Conservation (phyloP, 2,329 filamentous ascomycete genomes). For the Teratosphaeria destructans region DNA sequence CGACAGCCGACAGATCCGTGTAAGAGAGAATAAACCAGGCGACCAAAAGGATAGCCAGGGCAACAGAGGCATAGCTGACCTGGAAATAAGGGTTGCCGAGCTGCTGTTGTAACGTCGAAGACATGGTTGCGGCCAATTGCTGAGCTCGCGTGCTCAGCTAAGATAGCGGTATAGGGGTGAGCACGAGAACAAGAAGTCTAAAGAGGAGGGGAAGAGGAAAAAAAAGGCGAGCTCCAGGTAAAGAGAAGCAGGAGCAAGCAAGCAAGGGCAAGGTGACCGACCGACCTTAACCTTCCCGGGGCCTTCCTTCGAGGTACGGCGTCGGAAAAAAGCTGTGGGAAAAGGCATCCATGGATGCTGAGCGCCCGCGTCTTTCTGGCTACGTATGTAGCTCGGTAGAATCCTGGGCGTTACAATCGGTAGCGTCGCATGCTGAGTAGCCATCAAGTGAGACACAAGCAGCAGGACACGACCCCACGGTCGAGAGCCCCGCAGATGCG, state of each 20-base stretch:
- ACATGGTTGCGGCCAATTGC: slow-evolving; percentile 11
- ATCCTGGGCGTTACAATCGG: neutral
- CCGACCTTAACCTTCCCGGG: neutral
- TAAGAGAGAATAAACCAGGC: slow-evolving; percentile 27
- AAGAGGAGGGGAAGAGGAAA: neutral
- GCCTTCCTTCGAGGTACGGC: neutral
- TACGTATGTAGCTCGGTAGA: neutral
- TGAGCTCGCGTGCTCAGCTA: slow-evolving; percentile 9
- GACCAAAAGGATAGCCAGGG: slow-evolving; percentile 23
- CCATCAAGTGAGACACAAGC: neutral
- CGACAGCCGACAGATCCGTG: slow-evolving; percentile 22
- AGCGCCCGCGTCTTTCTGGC: neutral
- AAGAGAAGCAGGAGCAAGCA: neutral
- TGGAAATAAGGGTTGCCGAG: slow-evolving; percentile 23
- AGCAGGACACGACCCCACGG: neutral
- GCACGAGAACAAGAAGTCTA: neutral
- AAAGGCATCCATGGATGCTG: neutral
- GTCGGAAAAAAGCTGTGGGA: neutral
- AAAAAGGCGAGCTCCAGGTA: neutral
- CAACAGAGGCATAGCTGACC: slow-evolving; percentile 24
- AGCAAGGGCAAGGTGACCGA: neutral
- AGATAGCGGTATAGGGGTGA: neutral
- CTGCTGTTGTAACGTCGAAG: slow-evolving; percentile 14
- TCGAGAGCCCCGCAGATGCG: neutral
- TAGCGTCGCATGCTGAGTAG: neutral